A percentile compares a stretch with the other conserved stretches of the same genome.
Evolutionary conservation across 805 yeast species (phyloP).

Genomic region (Schwanniomyces polymorphus): DNA sequence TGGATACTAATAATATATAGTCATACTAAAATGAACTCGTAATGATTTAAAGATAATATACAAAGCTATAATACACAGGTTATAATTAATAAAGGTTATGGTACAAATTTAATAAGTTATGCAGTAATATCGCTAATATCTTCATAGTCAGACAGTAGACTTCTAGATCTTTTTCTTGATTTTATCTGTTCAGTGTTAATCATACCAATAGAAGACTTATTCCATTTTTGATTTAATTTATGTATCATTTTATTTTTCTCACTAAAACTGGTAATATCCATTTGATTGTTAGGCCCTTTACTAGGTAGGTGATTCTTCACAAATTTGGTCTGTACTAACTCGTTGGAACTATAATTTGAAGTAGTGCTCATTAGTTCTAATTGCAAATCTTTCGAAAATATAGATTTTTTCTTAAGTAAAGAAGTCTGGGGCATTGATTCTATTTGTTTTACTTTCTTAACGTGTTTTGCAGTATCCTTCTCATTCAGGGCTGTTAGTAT

Average conservation of each 20-base stretch:
- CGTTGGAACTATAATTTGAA: conserved; percentile 1
- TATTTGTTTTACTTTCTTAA: conserved; percentile 13
- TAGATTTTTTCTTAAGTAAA: conserved; percentile 28
- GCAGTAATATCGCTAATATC: conserved; percentile 5
- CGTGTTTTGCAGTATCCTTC: background rate
- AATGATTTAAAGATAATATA: background rate
- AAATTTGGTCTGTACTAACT: conserved; percentile 10
- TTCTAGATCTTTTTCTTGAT: conserved; percentile 15
- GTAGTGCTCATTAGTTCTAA: conserved; percentile 27
- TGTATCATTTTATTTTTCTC: conserved; percentile 34
- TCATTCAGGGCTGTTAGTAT: background rate
- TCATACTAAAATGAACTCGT: background rate
- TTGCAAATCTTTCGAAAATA: conserved; percentile 40
- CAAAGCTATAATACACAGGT: background rate
- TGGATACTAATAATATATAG: background rate
- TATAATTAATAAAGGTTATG: background rate
- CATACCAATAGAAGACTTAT: conserved; percentile 21
- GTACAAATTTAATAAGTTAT: background rate
- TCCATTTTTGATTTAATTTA: conserved; percentile 42
- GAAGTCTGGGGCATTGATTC: conserved; percentile 22
- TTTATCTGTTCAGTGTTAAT: conserved; percentile 3
- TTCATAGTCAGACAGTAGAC: conserved; percentile 15
- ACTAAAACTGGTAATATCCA: conserved; percentile 13
- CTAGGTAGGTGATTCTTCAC: background rate
- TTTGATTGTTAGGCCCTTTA: background rate